These are phyloP conservation scores for Thuja plicata DNA, from an alignment of 83 land plant species.

Conservation along the genomic window DNA sequence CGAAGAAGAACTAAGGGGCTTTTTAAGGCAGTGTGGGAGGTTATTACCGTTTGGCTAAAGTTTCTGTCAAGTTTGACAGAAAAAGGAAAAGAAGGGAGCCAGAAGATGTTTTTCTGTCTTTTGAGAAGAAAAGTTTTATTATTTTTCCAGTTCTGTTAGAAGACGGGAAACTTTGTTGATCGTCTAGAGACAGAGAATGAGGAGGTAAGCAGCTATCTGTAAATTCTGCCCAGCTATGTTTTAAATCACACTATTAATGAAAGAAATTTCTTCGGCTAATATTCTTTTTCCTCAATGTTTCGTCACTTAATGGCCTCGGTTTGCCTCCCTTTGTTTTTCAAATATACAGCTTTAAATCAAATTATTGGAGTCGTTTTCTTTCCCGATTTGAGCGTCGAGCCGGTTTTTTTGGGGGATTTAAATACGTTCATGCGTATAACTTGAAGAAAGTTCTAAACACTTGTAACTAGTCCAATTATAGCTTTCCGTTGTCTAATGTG, in stretches of 20 bases:
- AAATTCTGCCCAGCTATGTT: not conserved
- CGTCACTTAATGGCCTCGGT: not conserved
- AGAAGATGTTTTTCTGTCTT: not conserved
- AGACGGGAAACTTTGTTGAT: constrained; percentile 1
- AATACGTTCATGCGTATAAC: not conserved
- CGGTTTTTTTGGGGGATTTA: not conserved
- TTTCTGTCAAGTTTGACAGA: not conserved
- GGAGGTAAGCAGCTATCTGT: not conserved
- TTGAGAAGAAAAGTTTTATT: not conserved
- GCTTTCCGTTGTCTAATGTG: not conserved
- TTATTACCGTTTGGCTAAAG: not conserved
- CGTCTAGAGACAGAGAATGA: not conserved
- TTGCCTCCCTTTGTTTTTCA: not conserved
- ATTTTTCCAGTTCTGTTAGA: not conserved
- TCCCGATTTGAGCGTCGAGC: not conserved
- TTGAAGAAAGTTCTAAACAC: not conserved
- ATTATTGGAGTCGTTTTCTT: not conserved
- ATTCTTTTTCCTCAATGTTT: not conserved
- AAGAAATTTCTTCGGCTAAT: not conserved
- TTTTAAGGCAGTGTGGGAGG: not conserved
- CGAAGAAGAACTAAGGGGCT: not conserved
- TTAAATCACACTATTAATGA: not conserved
- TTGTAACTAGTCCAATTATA: not conserved
- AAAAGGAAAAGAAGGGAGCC: not conserved
- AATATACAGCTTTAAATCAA: not conserved